A percentile compares a stretch with the other conserved stretches of the same genome.
phyloP scores from a whole-genome alignment of 768 basidiomycete genomes.

The Pholiota molesta region DNA sequence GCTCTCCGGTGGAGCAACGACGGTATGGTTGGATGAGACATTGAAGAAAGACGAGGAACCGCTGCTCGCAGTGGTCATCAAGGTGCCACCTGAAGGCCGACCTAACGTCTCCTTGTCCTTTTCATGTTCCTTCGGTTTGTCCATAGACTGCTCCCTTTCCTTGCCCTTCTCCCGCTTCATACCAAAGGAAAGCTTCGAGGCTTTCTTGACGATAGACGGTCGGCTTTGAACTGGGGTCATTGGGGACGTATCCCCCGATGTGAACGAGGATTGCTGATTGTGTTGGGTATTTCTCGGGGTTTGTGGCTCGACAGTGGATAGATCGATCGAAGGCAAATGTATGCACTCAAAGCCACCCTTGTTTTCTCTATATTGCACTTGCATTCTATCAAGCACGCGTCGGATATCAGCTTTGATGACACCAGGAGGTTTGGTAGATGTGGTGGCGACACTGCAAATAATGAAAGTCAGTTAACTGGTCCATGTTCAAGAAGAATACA shows the following conservation, averaged over 20 bases:
- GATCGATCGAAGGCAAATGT: slow-evolving; percentile 91
- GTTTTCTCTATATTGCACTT: slow-evolving; percentile 91
- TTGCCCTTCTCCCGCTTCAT: slow-evolving; percentile 58
- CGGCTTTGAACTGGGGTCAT: slow-evolving; percentile 39
- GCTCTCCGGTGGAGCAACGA: slow-evolving; percentile 22
- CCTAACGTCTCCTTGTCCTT: slow-evolving; percentile 38
- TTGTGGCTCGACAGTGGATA: slow-evolving; percentile 52
- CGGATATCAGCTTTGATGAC: slow-evolving; percentile 84
- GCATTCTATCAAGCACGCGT: slow-evolving; percentile 90
- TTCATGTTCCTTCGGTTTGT: slow-evolving; percentile 46
- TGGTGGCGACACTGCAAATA: slow-evolving; percentile 81
- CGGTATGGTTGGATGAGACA: slow-evolving; percentile 59
- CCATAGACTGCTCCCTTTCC: slow-evolving; percentile 47
- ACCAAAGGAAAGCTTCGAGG: slow-evolving; percentile 79
- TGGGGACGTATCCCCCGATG: slow-evolving; percentile 47
- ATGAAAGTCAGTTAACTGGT: slow-evolving; percentile 2
- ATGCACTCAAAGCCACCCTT: slow-evolving; percentile 96
- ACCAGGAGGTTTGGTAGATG: slow-evolving; percentile 84
- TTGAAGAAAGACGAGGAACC: slow-evolving; percentile 89
- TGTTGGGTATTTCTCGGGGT: slow-evolving; percentile 18
- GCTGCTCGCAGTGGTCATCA: slow-evolving; percentile 71
- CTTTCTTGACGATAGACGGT: slow-evolving; percentile 68
- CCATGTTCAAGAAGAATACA: slow-evolving; percentile 11
- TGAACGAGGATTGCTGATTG: slow-evolving; percentile 44
- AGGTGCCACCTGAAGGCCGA: slow-evolving; percentile 46